phyloP scores from a whole-genome alignment of 2,329 filamentous ascomycete species.

The Mollisia scopiformis region DNA sequence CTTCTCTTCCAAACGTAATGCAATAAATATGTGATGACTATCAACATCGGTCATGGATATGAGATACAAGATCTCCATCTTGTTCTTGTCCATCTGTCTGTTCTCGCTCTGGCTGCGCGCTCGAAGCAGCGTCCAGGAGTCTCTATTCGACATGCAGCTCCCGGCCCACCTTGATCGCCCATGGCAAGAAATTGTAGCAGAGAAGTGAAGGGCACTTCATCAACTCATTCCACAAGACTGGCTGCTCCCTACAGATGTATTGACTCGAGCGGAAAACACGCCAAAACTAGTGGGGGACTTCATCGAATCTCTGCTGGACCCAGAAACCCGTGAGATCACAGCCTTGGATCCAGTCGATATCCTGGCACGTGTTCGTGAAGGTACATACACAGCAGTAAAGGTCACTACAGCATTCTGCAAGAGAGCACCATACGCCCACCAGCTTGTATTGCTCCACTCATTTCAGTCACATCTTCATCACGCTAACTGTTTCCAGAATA shows the following conservation, averaged over 20 bases:
- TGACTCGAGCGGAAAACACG: neutral
- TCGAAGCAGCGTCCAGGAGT: no score
- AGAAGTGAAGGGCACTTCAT: no score
- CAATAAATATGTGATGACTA: no score
- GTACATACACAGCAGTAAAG: slow-evolving; percentile 56
- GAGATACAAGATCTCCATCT: no score
- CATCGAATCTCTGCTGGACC: slow-evolving; percentile 35
- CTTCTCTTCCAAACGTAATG: no score
- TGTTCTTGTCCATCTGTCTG: no score
- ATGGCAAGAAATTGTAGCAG: no score
- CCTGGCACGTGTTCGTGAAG: slow-evolving; percentile 50
- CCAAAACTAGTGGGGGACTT: slow-evolving; percentile 32
- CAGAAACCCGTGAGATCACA: slow-evolving; percentile 49
- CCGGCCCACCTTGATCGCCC: no score
- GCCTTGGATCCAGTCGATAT: slow-evolving; percentile 57
- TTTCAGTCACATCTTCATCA: neutral
- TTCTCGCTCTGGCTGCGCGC: no score
- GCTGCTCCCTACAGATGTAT: neutral
- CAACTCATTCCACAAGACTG: neutral
- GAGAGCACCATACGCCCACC: slow-evolving; percentile 53
- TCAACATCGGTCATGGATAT: no score
- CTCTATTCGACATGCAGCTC: no score
- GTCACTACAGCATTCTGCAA: slow-evolving; percentile 55
- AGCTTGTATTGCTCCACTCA: slow-evolving; percentile 42
- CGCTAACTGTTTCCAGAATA: slow-evolving; percentile 52